These are phyloP conservation scores for Saprolegnia parasitica DNA, from an alignment of 352 stramenopile species.

Conservation along the genomic window DNA sequence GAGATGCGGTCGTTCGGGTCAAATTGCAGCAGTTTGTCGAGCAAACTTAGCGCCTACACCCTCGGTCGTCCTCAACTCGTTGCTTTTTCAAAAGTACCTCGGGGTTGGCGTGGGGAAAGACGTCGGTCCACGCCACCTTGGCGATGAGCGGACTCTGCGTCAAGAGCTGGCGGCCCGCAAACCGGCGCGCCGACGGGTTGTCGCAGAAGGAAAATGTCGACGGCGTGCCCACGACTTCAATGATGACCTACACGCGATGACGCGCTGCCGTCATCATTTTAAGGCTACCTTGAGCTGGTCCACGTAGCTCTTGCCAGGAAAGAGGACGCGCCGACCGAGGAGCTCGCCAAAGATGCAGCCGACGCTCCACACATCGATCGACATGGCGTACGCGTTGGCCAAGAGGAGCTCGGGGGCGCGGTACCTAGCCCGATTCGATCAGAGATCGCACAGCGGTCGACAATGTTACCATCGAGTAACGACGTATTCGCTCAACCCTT, in stretches of 20 bases:
- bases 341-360: constrained; percentile 99
- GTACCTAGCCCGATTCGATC: constrained; percentile 29
- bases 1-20: constrained; percentile 84
- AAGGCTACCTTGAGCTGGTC: constrained; percentile 79
- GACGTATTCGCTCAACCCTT: constrained; percentile 90
- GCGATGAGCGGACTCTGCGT: constrained; percentile 62
- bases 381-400: constrained; percentile 78
- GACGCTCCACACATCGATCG: constrained; percentile 94
- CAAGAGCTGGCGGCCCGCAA: constrained; percentile 75
- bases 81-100: constrained; percentile 37
- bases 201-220: constrained; percentile 83
- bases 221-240: constrained; percentile 79
- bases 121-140: constrained; percentile 67
- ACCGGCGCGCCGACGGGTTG: constrained; percentile 77
- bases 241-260: constrained; percentile 52
- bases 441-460: neutral
- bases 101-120: constrained; percentile 81
- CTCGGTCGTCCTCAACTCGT: neutral
- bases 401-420: constrained; percentile 79
- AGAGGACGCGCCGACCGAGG: constrained; percentile 82
- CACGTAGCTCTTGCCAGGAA: constrained; percentile 81
- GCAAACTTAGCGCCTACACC: constrained; percentile 61
- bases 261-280: no score
- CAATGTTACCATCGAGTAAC: constrained; percentile 94
- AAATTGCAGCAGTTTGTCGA: constrained; percentile 85